Conservation (phyloP, 306 rosid genomes). For the Sphenostylis stenocarpa region DNA sequence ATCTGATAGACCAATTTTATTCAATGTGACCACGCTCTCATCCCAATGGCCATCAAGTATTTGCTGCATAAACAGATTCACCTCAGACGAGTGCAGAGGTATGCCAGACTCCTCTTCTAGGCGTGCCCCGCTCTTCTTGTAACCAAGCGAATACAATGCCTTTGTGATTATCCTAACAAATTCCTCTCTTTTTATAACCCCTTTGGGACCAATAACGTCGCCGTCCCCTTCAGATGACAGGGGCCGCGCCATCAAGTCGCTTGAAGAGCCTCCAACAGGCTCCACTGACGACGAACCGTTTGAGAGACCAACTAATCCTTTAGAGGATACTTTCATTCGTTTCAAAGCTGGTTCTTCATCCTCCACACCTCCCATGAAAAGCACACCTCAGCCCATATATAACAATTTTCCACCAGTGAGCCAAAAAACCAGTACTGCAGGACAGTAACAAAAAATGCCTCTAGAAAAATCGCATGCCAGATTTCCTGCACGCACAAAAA, state of each 20-base stretch:
- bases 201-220: conserved; percentile 77
- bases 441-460: conserved; percentile 33
- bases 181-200: conserved; percentile 72
- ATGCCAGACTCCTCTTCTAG: conserved; percentile 96
- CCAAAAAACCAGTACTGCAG: conserved; percentile 20
- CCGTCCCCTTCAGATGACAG: conserved; percentile 73
- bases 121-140: conserved; percentile 70
- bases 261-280: conserved; percentile 71
- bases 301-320: conserved; percentile 61
- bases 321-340: conserved; percentile 74
- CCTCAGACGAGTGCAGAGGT: conserved; percentile 63
- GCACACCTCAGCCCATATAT: conserved; percentile 97
- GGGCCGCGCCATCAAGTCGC: conserved; percentile 96
- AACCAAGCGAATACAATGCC: conserved; percentile 93
- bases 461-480: conserved; percentile 26
- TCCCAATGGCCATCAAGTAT: conserved; percentile 80
- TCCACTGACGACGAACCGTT: conserved; percentile 71
- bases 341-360: conserved; percentile 98
- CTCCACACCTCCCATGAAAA: conserved; percentile 99
- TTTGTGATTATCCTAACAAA: conserved; percentile 86
- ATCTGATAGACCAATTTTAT: conserved; percentile 66
- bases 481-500: conserved; percentile 44
- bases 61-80: conserved; percentile 75
- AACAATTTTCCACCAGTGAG: conserved; percentile 32
- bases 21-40: conserved; percentile 67